Evolutionary conservation across 140 eudicot genomes (phyloP), one percentile per base, ranked within the genome.

Genomic region (Cichorium intybus): DNA sequence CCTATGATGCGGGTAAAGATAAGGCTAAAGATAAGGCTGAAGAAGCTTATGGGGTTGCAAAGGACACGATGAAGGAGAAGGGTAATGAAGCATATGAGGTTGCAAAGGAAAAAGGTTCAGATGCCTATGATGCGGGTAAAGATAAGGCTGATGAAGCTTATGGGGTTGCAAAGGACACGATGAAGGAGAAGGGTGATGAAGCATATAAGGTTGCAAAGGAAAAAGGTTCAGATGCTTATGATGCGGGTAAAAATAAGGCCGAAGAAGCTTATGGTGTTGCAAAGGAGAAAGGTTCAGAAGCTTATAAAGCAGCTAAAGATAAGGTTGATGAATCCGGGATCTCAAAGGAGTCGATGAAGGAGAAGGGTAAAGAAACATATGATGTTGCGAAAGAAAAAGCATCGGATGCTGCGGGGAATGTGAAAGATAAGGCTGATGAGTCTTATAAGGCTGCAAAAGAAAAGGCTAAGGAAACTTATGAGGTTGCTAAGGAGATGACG

Each of bases 171-270:
- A 75, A 76, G 52, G 81, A 74, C 26, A 10, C 62, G 6, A 53
- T 66, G 67, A 61, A 37, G 22, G 72, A 72, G 10, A 35, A 48
- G 57, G 87, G 64, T 0, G 64, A 58, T 56, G 61, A 34, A 31
- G 74, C 22, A 4, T 74, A 62, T 22, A 80, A 80, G 69, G 66
- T 74, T 20, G 83, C 81, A 3, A 80, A 84, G 56, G 86, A 77
- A 70, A 80, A 62, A 53, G 79, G n/a, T n/a, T n/a, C n/a, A n/a
- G n/a, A n/a, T 62, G 79, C 84, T 48, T 73, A 64, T 31, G 51
- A 35, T 34, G 66, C 18, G 3, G 71, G 80, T 15, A 69, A 52
- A 53, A n/a, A n/a, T n/a, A n/a, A n/a, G 7, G 49, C 18, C 4
- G 18, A 48, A 0, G 80, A 28, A 24, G 70, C 26, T 11, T 60